These are phyloP conservation scores for Vigna trinervia DNA, from an alignment of 306 rosid species.

Conservation along the genomic window DNA sequence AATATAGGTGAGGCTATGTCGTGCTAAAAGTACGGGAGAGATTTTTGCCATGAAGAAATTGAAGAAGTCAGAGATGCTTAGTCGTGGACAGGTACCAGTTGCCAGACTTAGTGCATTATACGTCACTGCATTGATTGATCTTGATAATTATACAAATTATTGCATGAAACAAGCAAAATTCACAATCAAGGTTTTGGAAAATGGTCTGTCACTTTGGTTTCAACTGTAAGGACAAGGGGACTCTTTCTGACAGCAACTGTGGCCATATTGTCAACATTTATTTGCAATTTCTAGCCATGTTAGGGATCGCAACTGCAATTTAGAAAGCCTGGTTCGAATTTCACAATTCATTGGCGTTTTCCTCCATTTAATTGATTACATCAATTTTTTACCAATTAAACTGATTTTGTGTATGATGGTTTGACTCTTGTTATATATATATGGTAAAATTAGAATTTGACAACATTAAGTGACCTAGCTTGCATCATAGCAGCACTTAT, in stretches of 20 bases:
- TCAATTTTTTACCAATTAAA: slow-evolving; percentile 26
- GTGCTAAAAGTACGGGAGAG: slow-evolving; percentile 82
- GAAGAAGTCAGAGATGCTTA: slow-evolving; percentile 98
- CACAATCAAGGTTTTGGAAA: not conserved
- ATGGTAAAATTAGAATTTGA: slow-evolving; percentile 31
- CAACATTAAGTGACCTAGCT: slow-evolving; percentile 32
- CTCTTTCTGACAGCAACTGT: not conserved
- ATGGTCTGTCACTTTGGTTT: not conserved
- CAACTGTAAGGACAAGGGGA: not conserved
- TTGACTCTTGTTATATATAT: slow-evolving; percentile 19
- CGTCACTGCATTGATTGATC: slow-evolving; percentile 4
- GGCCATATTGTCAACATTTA: not conserved
- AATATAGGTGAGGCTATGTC: slow-evolving; percentile 86
- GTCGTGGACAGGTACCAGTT: slow-evolving; percentile 93
- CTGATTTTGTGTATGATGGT: slow-evolving; percentile 14
- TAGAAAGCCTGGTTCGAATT: not conserved
- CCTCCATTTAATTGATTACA: slow-evolving; percentile 21
- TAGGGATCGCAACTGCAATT: not conserved
- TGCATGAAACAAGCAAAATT: not conserved
- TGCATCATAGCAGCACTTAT: slow-evolving; percentile 2
- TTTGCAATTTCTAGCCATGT: not conserved
- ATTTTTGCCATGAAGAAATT: slow-evolving; percentile 96
- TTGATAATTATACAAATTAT: slow-evolving; percentile 13
- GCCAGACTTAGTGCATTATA: slow-evolving; percentile 20
- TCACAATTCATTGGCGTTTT: slow-evolving; percentile 8